Evolutionary conservation across 1,284 basidiomycete genomes (phyloP).

Genomic region (Fereydounia khargensis): DNA sequence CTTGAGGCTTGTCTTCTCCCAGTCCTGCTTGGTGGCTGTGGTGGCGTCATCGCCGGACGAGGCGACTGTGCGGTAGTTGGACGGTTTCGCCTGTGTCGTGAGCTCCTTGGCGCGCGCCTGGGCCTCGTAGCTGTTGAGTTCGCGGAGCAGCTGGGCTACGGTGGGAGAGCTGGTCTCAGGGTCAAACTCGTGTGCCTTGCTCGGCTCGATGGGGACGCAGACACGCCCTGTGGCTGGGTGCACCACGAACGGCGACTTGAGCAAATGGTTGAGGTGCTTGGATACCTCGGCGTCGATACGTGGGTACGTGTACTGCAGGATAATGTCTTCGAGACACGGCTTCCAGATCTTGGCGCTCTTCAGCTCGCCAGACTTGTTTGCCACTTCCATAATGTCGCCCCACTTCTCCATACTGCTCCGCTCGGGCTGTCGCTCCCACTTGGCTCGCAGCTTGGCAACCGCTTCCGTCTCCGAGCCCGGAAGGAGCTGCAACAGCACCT

Average conservation of each 20-base stretch:
- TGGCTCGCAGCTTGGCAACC: constrained; percentile 60
- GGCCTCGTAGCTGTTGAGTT: constrained; percentile 66
- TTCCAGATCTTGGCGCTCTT: constrained; percentile 44
- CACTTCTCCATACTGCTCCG: constrained; percentile 70
- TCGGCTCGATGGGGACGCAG: constrained; percentile 87
- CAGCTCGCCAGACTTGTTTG: constrained; percentile 49
- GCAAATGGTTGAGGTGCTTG: constrained; percentile 93
- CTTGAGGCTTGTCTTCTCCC: constrained; percentile 66
- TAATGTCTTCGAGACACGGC: constrained; percentile 69
- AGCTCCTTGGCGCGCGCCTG: constrained; percentile 55
- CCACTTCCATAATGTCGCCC: constrained; percentile 64
- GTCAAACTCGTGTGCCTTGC: constrained; percentile 76
- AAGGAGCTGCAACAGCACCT: constrained; percentile 72
- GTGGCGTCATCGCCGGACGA: constrained; percentile 28
- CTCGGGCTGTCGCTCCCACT: constrained; percentile 67
- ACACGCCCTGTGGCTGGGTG: constrained; percentile 95
- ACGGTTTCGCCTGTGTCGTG: constrained; percentile 12
- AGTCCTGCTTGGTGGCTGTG: constrained; percentile 59
- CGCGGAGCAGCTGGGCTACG: constrained; percentile 74
- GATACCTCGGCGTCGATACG: constrained; percentile 95
- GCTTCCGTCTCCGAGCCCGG: constrained; percentile 60
- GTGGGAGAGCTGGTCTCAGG: constrained; percentile 78
- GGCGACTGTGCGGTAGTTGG: constrained; percentile 21
- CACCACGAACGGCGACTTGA: constrained; percentile 95
- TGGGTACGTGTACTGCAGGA: constrained; percentile 93